phyloP scores from a whole-genome alignment of 305 asterid species.

The Solanum hybrid region DNA sequence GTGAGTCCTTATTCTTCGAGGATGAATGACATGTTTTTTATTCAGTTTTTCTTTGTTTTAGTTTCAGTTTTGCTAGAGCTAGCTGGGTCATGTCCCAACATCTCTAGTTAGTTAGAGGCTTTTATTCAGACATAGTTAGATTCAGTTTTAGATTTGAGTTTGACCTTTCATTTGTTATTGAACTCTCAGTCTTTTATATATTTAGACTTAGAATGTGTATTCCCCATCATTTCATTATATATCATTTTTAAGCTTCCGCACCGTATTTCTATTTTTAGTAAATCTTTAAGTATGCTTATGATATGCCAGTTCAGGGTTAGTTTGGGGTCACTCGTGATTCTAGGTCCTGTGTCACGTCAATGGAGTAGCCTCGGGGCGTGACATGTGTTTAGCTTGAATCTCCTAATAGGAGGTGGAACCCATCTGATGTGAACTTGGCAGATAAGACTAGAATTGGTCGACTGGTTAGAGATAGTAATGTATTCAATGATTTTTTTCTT shows the following conservation, averaged over 20 bases:
- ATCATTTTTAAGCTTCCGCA: not conserved
- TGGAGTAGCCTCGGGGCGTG: not conserved
- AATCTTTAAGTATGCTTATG: not conserved
- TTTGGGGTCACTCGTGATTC: not conserved
- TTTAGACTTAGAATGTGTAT: not conserved
- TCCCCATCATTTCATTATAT: not conserved
- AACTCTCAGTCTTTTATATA: not conserved
- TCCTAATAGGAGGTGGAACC: not conserved
- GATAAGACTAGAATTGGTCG: not conserved
- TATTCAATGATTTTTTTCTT: not conserved
- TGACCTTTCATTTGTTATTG: not conserved
- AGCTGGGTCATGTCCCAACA: not conserved
- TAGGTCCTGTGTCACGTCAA: not conserved
- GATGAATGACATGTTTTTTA: not conserved
- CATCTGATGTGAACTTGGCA: not conserved
- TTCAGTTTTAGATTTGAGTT: not conserved
- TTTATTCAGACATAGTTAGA: not conserved
- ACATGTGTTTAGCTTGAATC: not conserved
- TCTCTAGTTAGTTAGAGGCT: not conserved
- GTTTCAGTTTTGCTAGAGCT: not conserved
- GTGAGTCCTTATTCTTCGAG: not conserved
- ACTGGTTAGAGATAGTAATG: not conserved
- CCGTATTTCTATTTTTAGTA: not conserved
- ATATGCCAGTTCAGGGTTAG: not conserved
- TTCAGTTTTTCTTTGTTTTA: no score